These are phyloP conservation scores for Elsinoe necatrix DNA, from an alignment of 2,329 filamentous ascomycete genomes.

Conservation along the genomic window DNA sequence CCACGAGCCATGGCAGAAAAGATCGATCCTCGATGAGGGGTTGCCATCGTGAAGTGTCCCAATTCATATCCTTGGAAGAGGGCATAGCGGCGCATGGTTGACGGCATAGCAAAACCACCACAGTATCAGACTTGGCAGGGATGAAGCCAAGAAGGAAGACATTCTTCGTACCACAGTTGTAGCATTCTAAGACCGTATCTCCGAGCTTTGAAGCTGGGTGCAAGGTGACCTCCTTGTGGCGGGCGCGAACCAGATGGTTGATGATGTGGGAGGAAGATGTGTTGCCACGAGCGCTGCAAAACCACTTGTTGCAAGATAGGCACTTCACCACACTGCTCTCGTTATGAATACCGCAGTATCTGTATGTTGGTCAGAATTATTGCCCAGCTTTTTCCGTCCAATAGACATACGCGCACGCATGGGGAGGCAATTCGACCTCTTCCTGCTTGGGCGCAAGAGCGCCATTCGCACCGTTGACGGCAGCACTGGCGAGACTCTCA, in stretches of 20 bases:
- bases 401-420: slow-evolving; percentile 82
- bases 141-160: slow-evolving; percentile 97
- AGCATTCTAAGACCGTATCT: slow-evolving; percentile 95
- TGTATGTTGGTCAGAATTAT: slow-evolving; percentile 29
- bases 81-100: slow-evolving; percentile 92
- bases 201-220: slow-evolving; percentile 88
- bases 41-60: slow-evolving; percentile 97
- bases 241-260: slow-evolving; percentile 92
- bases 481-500: slow-evolving; percentile 69
- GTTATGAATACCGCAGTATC: slow-evolving; percentile 96
- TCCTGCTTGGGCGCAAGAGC: slow-evolving; percentile 60
- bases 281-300: slow-evolving; percentile 94
- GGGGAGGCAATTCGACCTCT: slow-evolving; percentile 74
- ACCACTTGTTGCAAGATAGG: slow-evolving; percentile 93
- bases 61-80: slow-evolving; percentile 98
- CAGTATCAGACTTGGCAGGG: slow-evolving; percentile 94
- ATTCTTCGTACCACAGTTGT: slow-evolving; percentile 99
- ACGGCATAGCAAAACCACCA: slow-evolving; percentile 91
- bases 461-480: slow-evolving; percentile 66
- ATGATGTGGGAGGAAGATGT: slow-evolving; percentile 96
- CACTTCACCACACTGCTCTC: slow-evolving; percentile 94
- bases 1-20: slow-evolving; percentile 89
- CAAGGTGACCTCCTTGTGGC: slow-evolving; percentile 97
- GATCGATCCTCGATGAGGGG: slow-evolving; percentile 94
- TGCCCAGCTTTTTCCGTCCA: not conserved